Conservation (phyloP, 1,139 yeast species). For the Schwanniomyces etchellsii region DNA sequence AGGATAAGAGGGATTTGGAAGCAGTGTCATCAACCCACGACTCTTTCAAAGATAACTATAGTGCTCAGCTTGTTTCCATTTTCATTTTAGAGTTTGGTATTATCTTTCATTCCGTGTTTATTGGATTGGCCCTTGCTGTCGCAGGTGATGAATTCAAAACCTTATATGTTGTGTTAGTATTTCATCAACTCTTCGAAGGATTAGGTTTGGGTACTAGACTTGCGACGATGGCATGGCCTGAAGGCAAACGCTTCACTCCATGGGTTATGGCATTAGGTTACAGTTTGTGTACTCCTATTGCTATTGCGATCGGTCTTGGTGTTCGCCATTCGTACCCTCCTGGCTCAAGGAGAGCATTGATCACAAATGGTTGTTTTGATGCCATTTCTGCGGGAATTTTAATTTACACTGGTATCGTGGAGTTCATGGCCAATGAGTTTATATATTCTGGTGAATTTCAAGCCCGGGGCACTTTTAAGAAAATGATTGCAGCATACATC, state of each 20-base stretch:
- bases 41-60: slow-evolving; percentile 33
- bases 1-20: slow-evolving; percentile 37
- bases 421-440: slow-evolving; percentile 36
- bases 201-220: slow-evolving; percentile 36
- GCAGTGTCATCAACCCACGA: slow-evolving; percentile 35
- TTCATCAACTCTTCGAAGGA: slow-evolving; percentile 40
- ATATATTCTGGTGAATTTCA: slow-evolving; percentile 24
- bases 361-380: slow-evolving; percentile 33
- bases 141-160: slow-evolving; percentile 32
- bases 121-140: slow-evolving; percentile 35
- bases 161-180: slow-evolving; percentile 31
- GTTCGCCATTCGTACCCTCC: slow-evolving; percentile 29
- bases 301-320: slow-evolving; percentile 33
- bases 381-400: slow-evolving; percentile 35
- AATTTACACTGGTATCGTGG: slow-evolving; percentile 35
- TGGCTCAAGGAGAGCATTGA: slow-evolving; percentile 26
- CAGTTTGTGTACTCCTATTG: slow-evolving; percentile 29
- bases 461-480: slow-evolving; percentile 12
- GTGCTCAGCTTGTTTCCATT: slow-evolving; percentile 31
- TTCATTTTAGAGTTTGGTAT: slow-evolving; percentile 35
- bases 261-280: slow-evolving; percentile 29
- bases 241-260: slow-evolving; percentile 21
- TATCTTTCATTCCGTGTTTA: slow-evolving; percentile 35
- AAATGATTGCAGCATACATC: slow-evolving; percentile 19
- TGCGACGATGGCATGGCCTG: slow-evolving; percentile 35